Evolutionary conservation across 768 basidiomycete species (phyloP).

Genomic region (Kwoniella sp.): DNA sequence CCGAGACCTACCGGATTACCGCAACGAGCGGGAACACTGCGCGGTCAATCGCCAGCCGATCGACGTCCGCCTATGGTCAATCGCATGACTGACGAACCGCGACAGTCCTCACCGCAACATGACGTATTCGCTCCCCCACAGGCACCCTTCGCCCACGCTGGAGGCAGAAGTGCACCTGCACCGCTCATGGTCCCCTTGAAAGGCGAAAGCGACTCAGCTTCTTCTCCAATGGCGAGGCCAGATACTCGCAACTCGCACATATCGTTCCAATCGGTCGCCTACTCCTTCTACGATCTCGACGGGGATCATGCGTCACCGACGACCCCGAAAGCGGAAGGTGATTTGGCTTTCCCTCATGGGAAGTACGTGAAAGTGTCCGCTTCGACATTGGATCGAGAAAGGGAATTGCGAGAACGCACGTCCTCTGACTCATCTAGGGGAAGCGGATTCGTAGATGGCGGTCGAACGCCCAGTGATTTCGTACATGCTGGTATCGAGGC

Average conservation of each 20-base stretch:
- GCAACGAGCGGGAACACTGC: slow-evolving; percentile 4
- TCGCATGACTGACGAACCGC: not conserved
- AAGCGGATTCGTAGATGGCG: not conserved
- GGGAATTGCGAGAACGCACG: slow-evolving; percentile 21
- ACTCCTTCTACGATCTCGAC: slow-evolving; percentile 47
- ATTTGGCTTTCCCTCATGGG: slow-evolving; percentile 40
- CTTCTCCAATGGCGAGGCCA: not conserved
- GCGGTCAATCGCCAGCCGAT: not conserved
- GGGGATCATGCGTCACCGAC: slow-evolving; percentile 20
- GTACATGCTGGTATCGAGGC: slow-evolving; percentile 45
- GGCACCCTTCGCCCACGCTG: slow-evolving; percentile 6
- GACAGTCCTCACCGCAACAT: not conserved
- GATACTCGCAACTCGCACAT: slow-evolving; percentile 29
- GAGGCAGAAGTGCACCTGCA: slow-evolving; percentile 1
- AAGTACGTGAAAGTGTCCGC: slow-evolving; percentile 44
- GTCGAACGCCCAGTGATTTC: slow-evolving; percentile 39
- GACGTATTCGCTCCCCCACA: slow-evolving; percentile 11
- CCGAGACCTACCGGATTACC: slow-evolving; percentile 9
- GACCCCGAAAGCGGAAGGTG: slow-evolving; percentile 26
- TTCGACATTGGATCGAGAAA: slow-evolving; percentile 27
- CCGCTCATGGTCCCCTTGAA: slow-evolving; percentile 36
- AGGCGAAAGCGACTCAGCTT: slow-evolving; percentile 11
- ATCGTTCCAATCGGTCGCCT: slow-evolving; percentile 46
- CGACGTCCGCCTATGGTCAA: not conserved
- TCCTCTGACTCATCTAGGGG: slow-evolving; percentile 17